Evolutionary conservation across 2,329 filamentous ascomycete genomes (phyloP), one percentile per base, ranked within the genome.

Genomic region (Clarireedia hainanense): DNA sequence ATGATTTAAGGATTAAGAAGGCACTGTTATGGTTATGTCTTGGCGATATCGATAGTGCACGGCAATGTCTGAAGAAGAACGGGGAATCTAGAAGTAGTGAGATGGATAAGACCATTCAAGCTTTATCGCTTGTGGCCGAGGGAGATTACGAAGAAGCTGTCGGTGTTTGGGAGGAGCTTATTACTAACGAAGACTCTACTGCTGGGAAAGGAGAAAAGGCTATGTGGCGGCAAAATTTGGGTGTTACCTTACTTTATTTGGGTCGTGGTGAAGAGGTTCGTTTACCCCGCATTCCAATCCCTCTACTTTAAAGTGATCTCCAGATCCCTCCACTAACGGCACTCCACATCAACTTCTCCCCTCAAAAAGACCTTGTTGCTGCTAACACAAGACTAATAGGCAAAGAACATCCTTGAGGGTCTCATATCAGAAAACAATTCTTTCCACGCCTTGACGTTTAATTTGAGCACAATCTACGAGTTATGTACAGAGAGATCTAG

Each of bases 401-500:
- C 89, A 0, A 81, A 82, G 14, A 71, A 75, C 12, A 71, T 88
- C 1, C 74, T 96, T 3, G 86, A 92, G 65, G 71, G 73, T 0
- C 72, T 95, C 10, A 75, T 91, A 0, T 76, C 81, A 3, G 69
- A 75, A 0, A 81, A 84, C 1, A 75, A 81, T 42, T 80, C 83
- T 0, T 96, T 92, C 57, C 85, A 88, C 60, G 88, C 88, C 0
- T 73, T 96, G 2, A 80, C 95, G 0, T 95, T 96, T 72, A 97
- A 97, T 68, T 72, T 99, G 12, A 84, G 85, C 10, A 97, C 92
- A 0, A 82, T 96, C 64, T 97, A 95, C 68, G 94, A 97, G 71
- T 78, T 97, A 6, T 94, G 88, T 68, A 91, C 88, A 0, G 91
- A 97, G 64, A 80, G 81, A 59, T 81, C 89, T 43, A 76, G 81